A percentile compares a stretch with the other conserved stretches of the same genome.
These are phyloP conservation scores for Cadophora luteo-olivacea DNA, from an alignment of 2,329 filamentous ascomycete species.

Conservation along the genomic window DNA sequence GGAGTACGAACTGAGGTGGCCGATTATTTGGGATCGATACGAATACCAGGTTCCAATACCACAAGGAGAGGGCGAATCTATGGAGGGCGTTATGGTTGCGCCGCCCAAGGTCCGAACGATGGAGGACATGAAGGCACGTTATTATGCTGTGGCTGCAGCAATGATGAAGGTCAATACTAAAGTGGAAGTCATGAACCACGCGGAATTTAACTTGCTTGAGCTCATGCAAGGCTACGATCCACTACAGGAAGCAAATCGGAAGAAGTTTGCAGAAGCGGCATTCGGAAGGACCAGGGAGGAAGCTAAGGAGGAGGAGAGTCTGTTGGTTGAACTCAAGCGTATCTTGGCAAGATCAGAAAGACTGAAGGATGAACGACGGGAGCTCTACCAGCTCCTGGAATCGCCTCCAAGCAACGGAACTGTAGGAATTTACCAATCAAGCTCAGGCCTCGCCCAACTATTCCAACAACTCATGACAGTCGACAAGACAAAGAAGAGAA, in stretches of 20 bases:
- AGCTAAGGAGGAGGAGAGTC: constrained; percentile 87
- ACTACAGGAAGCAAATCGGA: constrained; percentile 77
- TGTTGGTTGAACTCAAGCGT: constrained; percentile 89
- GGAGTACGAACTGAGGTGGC: constrained; percentile 88
- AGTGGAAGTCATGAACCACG: constrained; percentile 83
- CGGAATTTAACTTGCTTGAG: constrained; percentile 84
- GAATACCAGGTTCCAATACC: constrained; percentile 65
- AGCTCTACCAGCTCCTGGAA: constrained; percentile 86
- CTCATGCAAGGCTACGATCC: constrained; percentile 88
- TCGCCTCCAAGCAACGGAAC: constrained; percentile 75
- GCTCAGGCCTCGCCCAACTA: constrained; percentile 77
- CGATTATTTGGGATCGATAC: constrained; percentile 91
- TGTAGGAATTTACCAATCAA: constrained; percentile 80
- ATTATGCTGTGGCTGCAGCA: constrained; percentile 84
- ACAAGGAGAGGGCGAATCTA: constrained; percentile 51
- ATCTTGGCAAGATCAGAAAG: constrained; percentile 87
- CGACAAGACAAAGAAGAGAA: constrained; percentile 90
- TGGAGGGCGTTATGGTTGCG: constrained; percentile 59
- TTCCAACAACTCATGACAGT: constrained; percentile 82
- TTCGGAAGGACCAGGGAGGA: constrained; percentile 84
- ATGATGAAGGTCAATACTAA: constrained; percentile 84
- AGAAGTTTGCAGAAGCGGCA: constrained; percentile 82
- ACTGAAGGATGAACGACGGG: constrained; percentile 86
- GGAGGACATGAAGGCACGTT: constrained; percentile 90
- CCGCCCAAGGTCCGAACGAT: constrained; percentile 66